A percentile compares a stretch with the other conserved stretches of the same genome.
Conservation (phyloP, 352 stramenopile genomes). For the Pythium plurisporium region DNA sequence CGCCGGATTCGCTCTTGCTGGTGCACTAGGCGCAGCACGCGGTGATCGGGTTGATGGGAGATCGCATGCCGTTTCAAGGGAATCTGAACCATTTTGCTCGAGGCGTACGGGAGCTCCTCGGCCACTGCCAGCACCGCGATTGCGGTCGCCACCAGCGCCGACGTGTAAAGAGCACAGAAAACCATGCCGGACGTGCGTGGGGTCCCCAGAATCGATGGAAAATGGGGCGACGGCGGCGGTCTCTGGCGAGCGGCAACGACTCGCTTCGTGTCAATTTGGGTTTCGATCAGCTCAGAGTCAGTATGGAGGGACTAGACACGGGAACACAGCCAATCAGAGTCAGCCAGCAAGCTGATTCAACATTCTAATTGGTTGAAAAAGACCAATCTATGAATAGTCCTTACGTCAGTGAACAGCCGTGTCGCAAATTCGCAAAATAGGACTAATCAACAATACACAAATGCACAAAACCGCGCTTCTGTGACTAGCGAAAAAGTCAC, state of each 20-base stretch:
- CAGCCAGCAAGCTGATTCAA: neutral
- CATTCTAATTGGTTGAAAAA: conserved; percentile 15
- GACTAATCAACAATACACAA: neutral
- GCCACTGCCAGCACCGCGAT: neutral
- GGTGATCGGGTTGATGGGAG: conserved; percentile 11
- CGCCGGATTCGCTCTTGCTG: conserved; percentile 50
- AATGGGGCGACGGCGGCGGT: too few relatives aligned
- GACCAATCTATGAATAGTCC: neutral
- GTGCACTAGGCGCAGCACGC: conserved; percentile 17
- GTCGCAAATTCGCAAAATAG: conserved; percentile 1
- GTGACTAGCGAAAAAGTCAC: conserved; percentile 22
- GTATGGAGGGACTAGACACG: neutral
- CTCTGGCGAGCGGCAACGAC: too few relatives aligned
- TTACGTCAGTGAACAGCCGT: neutral
- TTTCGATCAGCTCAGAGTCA: too few relatives aligned
- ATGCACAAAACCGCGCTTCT: conserved; percentile 9
- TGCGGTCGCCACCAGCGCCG: neutral
- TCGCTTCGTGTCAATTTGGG: too few relatives aligned
- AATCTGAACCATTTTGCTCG: conserved; percentile 21
- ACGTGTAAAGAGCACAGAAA: neutral
- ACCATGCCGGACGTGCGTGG: neutral
- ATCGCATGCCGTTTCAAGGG: conserved; percentile 19
- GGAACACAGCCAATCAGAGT: conserved; percentile 7
- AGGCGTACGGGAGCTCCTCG: conserved; percentile 2
- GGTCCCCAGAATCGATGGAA: neutral